Percentiles rank a stretch among this genome's conserved stretches.
Evolutionary conservation across 2,329 filamentous ascomycete genomes (phyloP).

Genomic region (Colletotrichum filicis): DNA sequence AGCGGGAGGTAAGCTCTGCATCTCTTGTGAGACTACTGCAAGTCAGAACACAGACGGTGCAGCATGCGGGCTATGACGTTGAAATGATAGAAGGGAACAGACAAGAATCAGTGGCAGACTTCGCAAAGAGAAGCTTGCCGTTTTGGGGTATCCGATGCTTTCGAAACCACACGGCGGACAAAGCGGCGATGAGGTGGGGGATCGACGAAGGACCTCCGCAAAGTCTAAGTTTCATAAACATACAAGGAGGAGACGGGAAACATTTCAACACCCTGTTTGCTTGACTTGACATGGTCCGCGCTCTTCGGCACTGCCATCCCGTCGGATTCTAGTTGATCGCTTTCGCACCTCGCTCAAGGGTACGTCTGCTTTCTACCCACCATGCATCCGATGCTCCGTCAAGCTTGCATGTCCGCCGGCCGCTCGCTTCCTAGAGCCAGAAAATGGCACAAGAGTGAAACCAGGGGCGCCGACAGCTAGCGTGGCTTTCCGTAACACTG

Average conservation of each 20-base stretch:
- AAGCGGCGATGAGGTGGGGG: background rate
- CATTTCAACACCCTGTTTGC: background rate
- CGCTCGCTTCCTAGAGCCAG: background rate
- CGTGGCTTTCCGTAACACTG: background rate
- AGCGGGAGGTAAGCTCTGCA: background rate
- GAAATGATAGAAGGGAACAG: background rate
- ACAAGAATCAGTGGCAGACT: background rate
- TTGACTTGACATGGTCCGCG: background rate
- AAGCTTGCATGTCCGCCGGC: background rate
- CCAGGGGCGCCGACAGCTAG: too few species aligned
- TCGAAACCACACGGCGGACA: slow-evolving; percentile 10
- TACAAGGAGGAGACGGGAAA: background rate
- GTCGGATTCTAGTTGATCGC: background rate
- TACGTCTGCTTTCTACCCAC: background rate
- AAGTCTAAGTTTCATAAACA: background rate
- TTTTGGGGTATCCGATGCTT: slow-evolving; percentile 12
- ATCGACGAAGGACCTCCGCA: background rate
- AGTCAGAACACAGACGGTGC: background rate
- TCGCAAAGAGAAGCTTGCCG: background rate
- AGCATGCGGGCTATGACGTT: background rate
- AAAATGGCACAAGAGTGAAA: background rate
- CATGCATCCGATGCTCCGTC: background rate
- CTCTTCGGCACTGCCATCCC: background rate
- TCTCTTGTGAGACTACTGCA: background rate
- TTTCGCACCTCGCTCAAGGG: background rate